Evolutionary conservation across 768 basidiomycete genomes (phyloP).

Genomic region (Agaricus sinodeliciosus): DNA sequence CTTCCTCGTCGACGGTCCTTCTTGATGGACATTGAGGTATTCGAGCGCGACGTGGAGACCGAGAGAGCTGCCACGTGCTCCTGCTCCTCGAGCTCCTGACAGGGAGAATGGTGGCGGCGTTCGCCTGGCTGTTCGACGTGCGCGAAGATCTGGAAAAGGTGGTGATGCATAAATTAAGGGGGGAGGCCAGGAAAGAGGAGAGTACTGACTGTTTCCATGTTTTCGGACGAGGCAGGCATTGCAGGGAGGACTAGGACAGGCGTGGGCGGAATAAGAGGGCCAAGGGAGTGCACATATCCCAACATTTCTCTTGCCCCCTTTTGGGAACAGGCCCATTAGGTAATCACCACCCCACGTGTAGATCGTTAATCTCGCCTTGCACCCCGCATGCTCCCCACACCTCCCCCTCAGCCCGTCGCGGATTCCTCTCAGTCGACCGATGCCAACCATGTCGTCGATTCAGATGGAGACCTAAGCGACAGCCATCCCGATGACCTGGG

Average conservation of each 20-base stretch:
- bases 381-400: neutral
- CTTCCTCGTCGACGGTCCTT: constrained; percentile 3
- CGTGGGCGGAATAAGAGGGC: neutral
- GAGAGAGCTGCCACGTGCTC: neutral
- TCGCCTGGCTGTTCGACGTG: neutral
- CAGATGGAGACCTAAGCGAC: neutral
- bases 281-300: too few relatives aligned
- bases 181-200: neutral
- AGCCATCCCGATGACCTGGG: constrained; percentile 17
- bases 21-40: neutral
- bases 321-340: too few relatives aligned
- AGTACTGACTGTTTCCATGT: neutral
- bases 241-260: neutral
- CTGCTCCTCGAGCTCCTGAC: constrained; percentile 1
- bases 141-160: neutral
- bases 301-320: too few relatives aligned
- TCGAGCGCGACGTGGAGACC: neutral
- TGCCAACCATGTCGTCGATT: neutral
- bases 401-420: neutral
- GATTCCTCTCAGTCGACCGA: neutral
- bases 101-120: neutral
- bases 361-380: neutral
- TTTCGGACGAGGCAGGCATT: neutral
- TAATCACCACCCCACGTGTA: too few relatives aligned
- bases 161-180: neutral